Evolutionary conservation across 352 stramenopile genomes (phyloP), one percentile per base, ranked within the genome.

Genomic region (Globisporangium nunn): DNA sequence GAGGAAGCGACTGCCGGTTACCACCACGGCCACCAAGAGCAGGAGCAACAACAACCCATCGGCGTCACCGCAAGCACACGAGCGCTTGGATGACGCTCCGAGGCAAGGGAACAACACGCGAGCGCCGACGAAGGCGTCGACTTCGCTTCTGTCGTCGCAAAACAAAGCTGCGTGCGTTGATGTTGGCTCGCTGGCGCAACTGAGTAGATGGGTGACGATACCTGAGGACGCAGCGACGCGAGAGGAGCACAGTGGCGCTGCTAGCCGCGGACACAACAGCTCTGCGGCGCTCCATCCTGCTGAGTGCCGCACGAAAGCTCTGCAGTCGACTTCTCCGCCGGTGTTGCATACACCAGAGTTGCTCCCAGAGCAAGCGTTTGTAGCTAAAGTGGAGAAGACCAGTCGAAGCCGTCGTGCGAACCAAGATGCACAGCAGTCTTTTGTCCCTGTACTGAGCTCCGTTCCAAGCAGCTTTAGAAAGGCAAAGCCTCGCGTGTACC

Each of bases 401-500:
- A 7, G 11, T 28, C 28, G 18, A 8, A 7, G 11, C n/a, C 28
- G 18, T 35, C 37, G 29, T 8, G 11, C 17, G 28, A 58, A 52
- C 15, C 52, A 41, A 2, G 28, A 63, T 31, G n/a, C 48, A 1
- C 14, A 35, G n/a, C 18, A 37, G 33, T 58, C 12, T 8, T 77
- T 69, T 53, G 55, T 69, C 0, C 72, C 76, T 0, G 63, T 63
- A 10, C 63, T 71, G 56, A 78, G 74, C 52, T 81, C 77, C 14
- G 61, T 88, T 4, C 75, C 72, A n/a, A 87, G 80, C 45, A 74
- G 69, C 60, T 90, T 90, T 52, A 65, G 68, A 30, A 68, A 75
- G 48, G 64, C 70, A 11, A 85, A 78, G 30, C 77, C 80, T 31
- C 70, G 67, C 14, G 47, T 87, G 0, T 90, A 90, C 54, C 66